Evolutionary conservation across 441 rosid genomes (phyloP).

Genomic region (Isatis lusitanica): DNA sequence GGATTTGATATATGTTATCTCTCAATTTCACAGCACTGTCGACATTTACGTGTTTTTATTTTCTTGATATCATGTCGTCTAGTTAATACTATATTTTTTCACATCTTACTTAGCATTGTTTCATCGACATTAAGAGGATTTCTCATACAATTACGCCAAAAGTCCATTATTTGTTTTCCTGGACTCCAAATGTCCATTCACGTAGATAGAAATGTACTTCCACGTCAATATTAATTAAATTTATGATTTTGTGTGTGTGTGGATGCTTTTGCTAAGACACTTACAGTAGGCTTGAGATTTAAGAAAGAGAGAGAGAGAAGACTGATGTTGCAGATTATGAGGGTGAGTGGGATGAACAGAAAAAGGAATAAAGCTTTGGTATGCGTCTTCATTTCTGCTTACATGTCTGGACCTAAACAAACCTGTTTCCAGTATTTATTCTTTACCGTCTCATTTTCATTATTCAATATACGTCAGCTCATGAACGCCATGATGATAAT

Average conservation of each 20-base stretch:
- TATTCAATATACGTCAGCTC: conserved; percentile 28
- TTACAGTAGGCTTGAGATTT: too few relatives aligned
- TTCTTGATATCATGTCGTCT: neutral
- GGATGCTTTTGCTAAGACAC: neutral
- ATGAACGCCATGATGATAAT: conserved; percentile 9
- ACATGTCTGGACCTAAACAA: conserved; percentile 26
- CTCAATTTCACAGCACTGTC: neutral
- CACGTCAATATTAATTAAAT: neutral
- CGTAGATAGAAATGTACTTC: neutral
- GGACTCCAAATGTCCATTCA: neutral
- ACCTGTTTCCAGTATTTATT: conserved; percentile 5
- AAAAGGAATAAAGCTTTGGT: conserved; percentile 23
- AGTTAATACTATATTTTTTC: neutral
- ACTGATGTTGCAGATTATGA: neutral
- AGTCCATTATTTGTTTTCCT: neutral
- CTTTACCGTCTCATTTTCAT: conserved; percentile 13
- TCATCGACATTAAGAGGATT: neutral
- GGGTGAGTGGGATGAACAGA: conserved; percentile 32
- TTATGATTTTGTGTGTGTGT: neutral
- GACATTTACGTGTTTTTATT: neutral
- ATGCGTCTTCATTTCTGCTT: conserved; percentile 21
- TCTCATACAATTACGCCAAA: neutral
- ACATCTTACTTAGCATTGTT: neutral
- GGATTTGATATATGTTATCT: neutral
- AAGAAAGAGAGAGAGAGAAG: neutral